These are phyloP conservation scores for Globisporangium apiculatum DNA, from an alignment of 352 stramenopile genomes.

Conservation along the genomic window DNA sequence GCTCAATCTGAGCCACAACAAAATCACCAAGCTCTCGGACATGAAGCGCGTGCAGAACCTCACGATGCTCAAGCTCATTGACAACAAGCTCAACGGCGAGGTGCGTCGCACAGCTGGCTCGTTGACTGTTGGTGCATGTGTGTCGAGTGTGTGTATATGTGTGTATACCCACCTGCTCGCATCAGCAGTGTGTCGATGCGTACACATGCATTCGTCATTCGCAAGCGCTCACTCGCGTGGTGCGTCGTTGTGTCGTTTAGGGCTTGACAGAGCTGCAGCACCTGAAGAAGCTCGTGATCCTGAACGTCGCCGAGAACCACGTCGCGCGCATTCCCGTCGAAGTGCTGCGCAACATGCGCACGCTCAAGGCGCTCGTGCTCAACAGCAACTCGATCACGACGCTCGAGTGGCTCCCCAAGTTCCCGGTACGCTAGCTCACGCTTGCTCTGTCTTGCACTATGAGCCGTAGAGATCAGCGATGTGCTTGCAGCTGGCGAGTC, in stretches of 20 bases:
- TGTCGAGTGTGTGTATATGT: background rate
- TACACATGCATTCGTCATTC: background rate
- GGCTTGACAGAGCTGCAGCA: constrained; percentile 60
- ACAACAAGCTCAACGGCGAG: constrained; percentile 72
- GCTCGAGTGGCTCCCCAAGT: constrained; percentile 76
- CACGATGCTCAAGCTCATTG: constrained; percentile 77
- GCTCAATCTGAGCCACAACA: constrained; percentile 80
- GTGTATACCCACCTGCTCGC: background rate
- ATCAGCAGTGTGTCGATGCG: no score
- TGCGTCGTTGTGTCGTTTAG: constrained; percentile 3
- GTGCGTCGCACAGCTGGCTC: constrained; percentile 9
- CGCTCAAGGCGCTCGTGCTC: constrained; percentile 75
- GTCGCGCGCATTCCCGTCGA: constrained; percentile 65
- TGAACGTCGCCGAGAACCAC: constrained; percentile 73
- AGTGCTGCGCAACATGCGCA: constrained; percentile 54
- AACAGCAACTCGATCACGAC: constrained; percentile 82
- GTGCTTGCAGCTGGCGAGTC: no score
- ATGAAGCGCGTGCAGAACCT: constrained; percentile 48
- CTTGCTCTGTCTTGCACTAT: background rate
- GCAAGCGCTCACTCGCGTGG: background rate
- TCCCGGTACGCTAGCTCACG: constrained; percentile 26
- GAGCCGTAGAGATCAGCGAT: background rate
- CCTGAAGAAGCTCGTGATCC: constrained; percentile 74
- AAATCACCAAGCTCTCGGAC: constrained; percentile 75
- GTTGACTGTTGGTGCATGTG: background rate